Evolutionary conservation across 2,329 filamentous ascomycete genomes (phyloP).

Genomic region (Phaeoacremonium minimum): DNA sequence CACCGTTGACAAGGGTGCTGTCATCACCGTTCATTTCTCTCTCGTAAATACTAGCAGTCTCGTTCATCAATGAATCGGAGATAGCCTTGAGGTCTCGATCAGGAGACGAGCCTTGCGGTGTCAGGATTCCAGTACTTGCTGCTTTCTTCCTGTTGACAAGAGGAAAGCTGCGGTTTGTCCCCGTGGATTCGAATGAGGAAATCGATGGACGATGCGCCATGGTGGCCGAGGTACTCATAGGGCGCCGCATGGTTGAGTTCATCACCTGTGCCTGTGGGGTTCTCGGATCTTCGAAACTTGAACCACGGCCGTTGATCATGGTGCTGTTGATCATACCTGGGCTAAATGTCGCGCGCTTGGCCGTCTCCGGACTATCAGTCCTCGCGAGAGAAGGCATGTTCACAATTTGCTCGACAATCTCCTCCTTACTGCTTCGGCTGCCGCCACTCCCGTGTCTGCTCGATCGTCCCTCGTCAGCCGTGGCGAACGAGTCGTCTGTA

Average conservation of each 20-base stretch:
- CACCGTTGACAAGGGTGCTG: conserved; percentile 4
- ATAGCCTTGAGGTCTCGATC: conserved; percentile 44
- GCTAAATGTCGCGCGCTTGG: conserved; percentile 18
- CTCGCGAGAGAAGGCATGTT: conserved; percentile 9
- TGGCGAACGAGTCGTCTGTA: conserved; percentile 52
- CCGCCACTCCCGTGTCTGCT: conserved; percentile 24
- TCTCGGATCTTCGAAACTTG: conserved; percentile 15
- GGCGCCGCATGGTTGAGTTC: conserved; percentile 34
- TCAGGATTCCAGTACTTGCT: conserved; percentile 38
- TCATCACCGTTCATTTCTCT: conserved; percentile 12
- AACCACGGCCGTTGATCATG: conserved; percentile 1
- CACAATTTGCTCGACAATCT: conserved; percentile 14
- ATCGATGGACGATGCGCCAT: conserved; percentile 49
- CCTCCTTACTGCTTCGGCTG: conserved; percentile 17
- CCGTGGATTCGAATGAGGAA: conserved; percentile 53
- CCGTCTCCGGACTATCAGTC: conserved; percentile 23
- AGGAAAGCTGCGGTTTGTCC: conserved; percentile 59
- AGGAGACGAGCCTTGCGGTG: conserved; percentile 40
- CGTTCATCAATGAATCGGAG: conserved; percentile 42
- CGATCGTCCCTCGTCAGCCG: conserved; percentile 45
- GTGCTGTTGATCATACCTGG: too few species aligned
- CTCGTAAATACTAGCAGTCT: conserved; percentile 38
- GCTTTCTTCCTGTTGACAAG: conserved; percentile 45
- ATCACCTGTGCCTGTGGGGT: conserved; percentile 15
- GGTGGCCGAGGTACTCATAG: conserved; percentile 32